These are phyloP conservation scores for Diaporthe eres DNA, from an alignment of 2,329 filamentous ascomycete genomes.

Conservation along the genomic window DNA sequence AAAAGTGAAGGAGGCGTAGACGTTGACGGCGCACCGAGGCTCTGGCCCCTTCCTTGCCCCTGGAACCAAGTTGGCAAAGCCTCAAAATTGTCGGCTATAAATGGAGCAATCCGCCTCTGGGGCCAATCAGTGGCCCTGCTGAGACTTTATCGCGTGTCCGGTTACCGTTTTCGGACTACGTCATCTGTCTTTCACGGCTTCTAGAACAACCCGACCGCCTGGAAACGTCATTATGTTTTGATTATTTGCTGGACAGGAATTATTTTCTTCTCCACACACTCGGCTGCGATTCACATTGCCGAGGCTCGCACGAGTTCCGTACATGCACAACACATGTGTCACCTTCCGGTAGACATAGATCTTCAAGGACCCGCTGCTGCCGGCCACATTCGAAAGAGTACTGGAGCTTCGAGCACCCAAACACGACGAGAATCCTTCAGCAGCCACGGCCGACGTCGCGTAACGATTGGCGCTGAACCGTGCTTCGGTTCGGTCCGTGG, in stretches of 20 bases:
- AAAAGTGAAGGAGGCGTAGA: neutral
- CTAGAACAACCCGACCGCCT: conserved; percentile 13
- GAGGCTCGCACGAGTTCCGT: neutral
- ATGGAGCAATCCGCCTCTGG: neutral
- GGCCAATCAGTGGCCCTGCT: neutral
- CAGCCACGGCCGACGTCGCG: neutral
- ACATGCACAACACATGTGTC: neutral
- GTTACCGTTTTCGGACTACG: conserved; percentile 16
- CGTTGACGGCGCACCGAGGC: conserved; percentile 9
- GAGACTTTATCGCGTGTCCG: conserved; percentile 7
- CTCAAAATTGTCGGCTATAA: conserved; percentile 10
- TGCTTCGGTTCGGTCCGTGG: conserved; percentile 1
- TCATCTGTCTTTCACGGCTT: conserved; percentile 9
- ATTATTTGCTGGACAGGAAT: neutral
- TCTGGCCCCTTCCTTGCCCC: neutral
- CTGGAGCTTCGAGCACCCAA: neutral
- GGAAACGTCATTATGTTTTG: conserved; percentile 14
- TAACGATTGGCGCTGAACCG: neutral
- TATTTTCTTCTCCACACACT: neutral
- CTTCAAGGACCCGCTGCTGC: neutral
- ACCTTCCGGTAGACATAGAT: neutral
- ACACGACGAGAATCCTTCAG: neutral
- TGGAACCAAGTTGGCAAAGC: conserved; percentile 17
- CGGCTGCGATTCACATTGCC: neutral
- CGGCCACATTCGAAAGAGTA: neutral